These are phyloP conservation scores for Ailanthus altissimus DNA, from an alignment of 345 rosid genomes.

Conservation along the genomic window DNA sequence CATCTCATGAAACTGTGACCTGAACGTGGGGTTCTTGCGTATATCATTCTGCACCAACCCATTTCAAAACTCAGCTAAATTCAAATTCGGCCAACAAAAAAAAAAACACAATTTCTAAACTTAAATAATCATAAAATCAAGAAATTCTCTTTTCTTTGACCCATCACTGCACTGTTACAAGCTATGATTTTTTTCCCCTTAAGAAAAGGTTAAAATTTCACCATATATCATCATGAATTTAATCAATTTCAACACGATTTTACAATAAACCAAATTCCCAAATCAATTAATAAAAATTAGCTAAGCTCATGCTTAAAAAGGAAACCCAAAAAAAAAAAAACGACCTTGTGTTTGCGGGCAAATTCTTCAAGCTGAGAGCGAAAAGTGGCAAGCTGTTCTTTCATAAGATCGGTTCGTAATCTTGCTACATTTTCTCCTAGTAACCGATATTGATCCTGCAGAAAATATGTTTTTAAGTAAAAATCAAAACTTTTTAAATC, in stretches of 20 bases:
- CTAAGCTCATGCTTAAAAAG: background rate
- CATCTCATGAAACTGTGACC: slow-evolving; percentile 83
- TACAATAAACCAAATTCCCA: background rate
- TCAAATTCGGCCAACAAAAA: background rate
- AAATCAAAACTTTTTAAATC: background rate
- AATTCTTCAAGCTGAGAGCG: slow-evolving; percentile 86
- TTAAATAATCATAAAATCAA: background rate
- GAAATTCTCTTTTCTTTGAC: background rate
- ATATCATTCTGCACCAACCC: slow-evolving; percentile 67
- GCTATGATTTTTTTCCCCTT: too few species aligned
- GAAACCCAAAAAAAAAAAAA: background rate
- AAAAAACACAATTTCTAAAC: background rate
- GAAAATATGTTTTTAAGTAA: background rate
- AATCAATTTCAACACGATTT: background rate
- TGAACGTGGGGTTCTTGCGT: slow-evolving; percentile 73
- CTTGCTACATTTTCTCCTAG: slow-evolving; percentile 92
- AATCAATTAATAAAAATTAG: too few species aligned
- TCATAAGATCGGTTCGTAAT: slow-evolving; percentile 85
- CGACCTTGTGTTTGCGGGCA: slow-evolving; percentile 92
- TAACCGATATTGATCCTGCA: slow-evolving; percentile 75
- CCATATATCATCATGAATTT: background rate
- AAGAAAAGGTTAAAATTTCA: too few species aligned
- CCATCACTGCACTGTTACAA: background rate
- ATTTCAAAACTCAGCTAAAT: slow-evolving; percentile 7
- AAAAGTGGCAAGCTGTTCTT: slow-evolving; percentile 93